These are phyloP conservation scores for Pythium dissotocum DNA, from an alignment of 352 stramenopile species.

Conservation along the genomic window DNA sequence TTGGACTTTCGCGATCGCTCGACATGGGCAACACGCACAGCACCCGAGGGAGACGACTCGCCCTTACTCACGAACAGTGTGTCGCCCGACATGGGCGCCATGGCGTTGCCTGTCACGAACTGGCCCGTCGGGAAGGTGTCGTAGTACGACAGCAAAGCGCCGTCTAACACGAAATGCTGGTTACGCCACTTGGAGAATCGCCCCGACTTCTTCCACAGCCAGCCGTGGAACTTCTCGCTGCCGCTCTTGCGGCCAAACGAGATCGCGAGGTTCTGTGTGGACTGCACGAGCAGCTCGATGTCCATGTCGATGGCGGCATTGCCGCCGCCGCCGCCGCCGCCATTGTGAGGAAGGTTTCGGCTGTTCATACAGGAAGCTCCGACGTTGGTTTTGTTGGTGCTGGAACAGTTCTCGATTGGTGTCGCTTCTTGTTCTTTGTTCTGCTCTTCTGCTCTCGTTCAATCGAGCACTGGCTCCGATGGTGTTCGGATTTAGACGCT, in stretches of 20 bases:
- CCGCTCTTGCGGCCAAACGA: conserved; percentile 60
- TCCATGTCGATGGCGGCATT: conserved; percentile 61
- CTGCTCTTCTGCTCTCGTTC: neutral
- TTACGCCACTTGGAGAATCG: conserved; percentile 83
- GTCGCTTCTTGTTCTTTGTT: neutral
- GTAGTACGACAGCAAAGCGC: conserved; percentile 78
- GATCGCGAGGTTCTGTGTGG: conserved; percentile 73
- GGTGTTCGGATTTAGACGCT: neutral
- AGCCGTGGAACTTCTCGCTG: conserved; percentile 78
- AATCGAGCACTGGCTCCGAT: neutral
- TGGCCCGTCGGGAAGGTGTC: conserved; percentile 82
- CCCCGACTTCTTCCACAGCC: conserved; percentile 82
- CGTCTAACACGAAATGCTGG: conserved; percentile 84
- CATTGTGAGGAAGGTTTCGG: conserved; percentile 26
- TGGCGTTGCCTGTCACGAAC: conserved; percentile 61
- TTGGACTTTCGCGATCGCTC: conserved; percentile 74
- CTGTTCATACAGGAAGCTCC: conserved; percentile 24
- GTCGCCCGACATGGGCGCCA: conserved; percentile 60
- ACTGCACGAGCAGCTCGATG: conserved; percentile 84
- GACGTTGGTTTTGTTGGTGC: conserved; percentile 1
- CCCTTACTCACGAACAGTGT: conserved; percentile 74
- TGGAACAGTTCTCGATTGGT: conserved; percentile 5
- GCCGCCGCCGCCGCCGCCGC: conserved; percentile 24
- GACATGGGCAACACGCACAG: conserved; percentile 75
- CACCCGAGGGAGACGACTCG: conserved; percentile 64